A percentile compares a stretch with the other conserved stretches of the same genome.
phyloP scores from a whole-genome alignment of 2,329 filamentous ascomycete species.

The Emmonsiellopsis sp. region DNA sequence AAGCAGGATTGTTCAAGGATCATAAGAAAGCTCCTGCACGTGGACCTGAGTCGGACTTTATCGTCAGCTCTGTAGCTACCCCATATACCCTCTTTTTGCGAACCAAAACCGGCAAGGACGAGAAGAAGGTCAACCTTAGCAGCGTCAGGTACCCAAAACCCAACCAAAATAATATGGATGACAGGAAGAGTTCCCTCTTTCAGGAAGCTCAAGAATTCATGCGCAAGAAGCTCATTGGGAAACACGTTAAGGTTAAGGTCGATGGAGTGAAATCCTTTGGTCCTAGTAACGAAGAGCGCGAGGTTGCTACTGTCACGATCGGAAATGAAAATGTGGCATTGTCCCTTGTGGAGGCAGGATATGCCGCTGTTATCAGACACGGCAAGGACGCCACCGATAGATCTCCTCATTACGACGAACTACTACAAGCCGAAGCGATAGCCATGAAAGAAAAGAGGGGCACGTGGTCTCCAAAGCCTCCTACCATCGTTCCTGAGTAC shows the following conservation, averaged over 20 bases:
- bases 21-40: slow-evolving; percentile 59
- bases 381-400: slow-evolving; percentile 90
- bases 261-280: slow-evolving; percentile 84
- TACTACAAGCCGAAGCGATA: slow-evolving; percentile 35
- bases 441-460: slow-evolving; percentile 86
- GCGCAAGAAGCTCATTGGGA: slow-evolving; percentile 87
- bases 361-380: slow-evolving; percentile 88
- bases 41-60: slow-evolving; percentile 62
- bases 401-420: slow-evolving; percentile 77
- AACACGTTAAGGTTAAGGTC: slow-evolving; percentile 80
- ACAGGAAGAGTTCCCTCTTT: slow-evolving; percentile 57
- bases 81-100: slow-evolving; percentile 83
- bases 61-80: slow-evolving; percentile 74
- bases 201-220: slow-evolving; percentile 91
- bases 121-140: slow-evolving; percentile 86
- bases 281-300: slow-evolving; percentile 86
- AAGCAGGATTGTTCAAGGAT: slow-evolving; percentile 71
- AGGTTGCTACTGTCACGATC: slow-evolving; percentile 78
- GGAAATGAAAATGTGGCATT: slow-evolving; percentile 83
- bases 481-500: slow-evolving; percentile 62
- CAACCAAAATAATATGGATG: slow-evolving; percentile 59
- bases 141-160: slow-evolving; percentile 89
- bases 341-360: slow-evolving; percentile 80
- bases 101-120: slow-evolving; percentile 63
- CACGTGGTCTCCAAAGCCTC: slow-evolving; percentile 86